phyloP scores from a whole-genome alignment of 2,329 filamentous ascomycete genomes.

The Xylariaceae sp. region DNA sequence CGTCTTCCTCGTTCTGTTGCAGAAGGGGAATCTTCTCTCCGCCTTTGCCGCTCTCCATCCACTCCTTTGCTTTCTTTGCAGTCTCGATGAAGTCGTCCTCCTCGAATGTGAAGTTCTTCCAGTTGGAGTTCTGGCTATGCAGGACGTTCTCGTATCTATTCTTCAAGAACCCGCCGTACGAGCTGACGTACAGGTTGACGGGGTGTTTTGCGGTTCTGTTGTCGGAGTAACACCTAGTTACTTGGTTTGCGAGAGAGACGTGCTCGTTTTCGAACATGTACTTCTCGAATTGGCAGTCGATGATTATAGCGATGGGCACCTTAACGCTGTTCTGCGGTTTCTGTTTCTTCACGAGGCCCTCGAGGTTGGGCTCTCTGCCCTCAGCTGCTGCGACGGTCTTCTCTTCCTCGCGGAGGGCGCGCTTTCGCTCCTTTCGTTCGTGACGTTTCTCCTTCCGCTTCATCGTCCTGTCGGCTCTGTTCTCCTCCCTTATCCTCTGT shows the following conservation, averaged over 20 bases:
- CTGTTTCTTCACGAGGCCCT: conserved; percentile 33
- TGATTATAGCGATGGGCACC: conserved; percentile 73
- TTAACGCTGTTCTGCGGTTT: conserved; percentile 31
- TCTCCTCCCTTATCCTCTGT: conserved; percentile 71
- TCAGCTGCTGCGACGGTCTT: conserved; percentile 41
- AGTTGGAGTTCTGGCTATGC: conserved; percentile 65
- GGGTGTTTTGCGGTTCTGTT: conserved; percentile 68
- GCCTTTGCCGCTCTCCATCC: conserved; percentile 58
- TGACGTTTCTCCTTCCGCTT: conserved; percentile 56
- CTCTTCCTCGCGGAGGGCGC: conserved; percentile 46
- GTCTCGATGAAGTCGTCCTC: conserved; percentile 71
- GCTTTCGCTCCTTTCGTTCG: conserved; percentile 44
- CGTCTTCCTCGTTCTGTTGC: conserved; percentile 30
- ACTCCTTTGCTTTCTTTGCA: conserved; percentile 59
- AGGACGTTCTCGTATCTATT: conserved; percentile 77
- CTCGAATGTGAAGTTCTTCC: conserved; percentile 74
- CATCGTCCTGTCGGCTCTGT: conserved; percentile 55
- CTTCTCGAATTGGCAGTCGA: conserved; percentile 90
- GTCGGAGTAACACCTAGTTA: conserved; percentile 86
- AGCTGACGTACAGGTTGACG: conserved; percentile 71
- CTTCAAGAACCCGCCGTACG: conserved; percentile 71
- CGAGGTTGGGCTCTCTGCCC: conserved; percentile 39
- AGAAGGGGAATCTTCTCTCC: conserved; percentile 60
- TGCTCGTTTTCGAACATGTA: conserved; percentile 86
- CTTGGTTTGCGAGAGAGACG: conserved; percentile 75